Conservation (phyloP, 345 rosid species). For the Citrus mangshanensis region DNA sequence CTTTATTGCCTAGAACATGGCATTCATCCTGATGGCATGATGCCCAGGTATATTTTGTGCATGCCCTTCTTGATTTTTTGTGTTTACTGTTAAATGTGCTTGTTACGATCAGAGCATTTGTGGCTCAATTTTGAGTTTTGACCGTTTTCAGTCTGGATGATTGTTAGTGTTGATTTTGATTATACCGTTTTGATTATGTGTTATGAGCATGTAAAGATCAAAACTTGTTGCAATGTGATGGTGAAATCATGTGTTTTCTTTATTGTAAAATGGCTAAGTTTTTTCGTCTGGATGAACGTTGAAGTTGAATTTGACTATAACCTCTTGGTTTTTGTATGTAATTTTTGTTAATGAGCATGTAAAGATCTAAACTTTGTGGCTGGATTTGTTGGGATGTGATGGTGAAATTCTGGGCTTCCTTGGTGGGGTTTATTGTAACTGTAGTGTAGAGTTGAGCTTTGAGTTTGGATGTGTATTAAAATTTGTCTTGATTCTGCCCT, state of each 20-base stretch:
- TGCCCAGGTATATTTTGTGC: conserved; percentile 43
- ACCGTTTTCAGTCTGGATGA: not conserved
- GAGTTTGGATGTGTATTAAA: too few relatives aligned
- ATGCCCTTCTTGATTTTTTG: not conserved
- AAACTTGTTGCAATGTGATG: not conserved
- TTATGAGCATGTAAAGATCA: not conserved
- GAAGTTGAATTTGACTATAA: not conserved
- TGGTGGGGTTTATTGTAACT: not conserved
- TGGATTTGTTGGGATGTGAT: not conserved
- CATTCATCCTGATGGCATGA: conserved; percentile 60
- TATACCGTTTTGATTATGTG: not conserved
- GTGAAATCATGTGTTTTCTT: not conserved
- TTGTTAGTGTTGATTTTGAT: not conserved
- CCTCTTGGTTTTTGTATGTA: not conserved
- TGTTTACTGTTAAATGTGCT: not conserved
- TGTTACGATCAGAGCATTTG: not conserved
- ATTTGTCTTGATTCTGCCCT: too few relatives aligned
- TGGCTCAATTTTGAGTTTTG: not conserved
- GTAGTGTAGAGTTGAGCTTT: too few relatives aligned
- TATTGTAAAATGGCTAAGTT: not conserved
- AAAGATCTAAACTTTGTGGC: not conserved
- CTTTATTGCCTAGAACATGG: conserved; percentile 61
- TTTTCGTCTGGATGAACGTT: not conserved
- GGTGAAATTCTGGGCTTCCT: not conserved
- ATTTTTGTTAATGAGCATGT: not conserved